A percentile compares a stretch with the other conserved stretches of the same genome.
phyloP scores from a whole-genome alignment of 768 basidiomycete species.

The Dacryopinax spathularia region DNA sequence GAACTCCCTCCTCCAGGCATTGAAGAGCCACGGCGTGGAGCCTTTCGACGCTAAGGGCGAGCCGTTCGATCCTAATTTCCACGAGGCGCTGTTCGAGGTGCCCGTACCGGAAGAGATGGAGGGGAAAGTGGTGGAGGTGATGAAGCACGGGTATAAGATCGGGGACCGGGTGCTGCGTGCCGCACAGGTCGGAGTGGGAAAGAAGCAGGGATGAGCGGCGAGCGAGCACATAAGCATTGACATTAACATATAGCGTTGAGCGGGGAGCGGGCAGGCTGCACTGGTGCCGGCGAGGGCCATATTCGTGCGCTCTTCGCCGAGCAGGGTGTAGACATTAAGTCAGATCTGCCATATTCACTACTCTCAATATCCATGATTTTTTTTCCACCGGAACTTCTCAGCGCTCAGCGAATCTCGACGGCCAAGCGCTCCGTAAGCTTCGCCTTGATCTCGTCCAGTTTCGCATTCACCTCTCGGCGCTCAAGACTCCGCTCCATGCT shows the following conservation, averaged over 20 bases:
- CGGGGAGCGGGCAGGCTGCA: too few relatives aligned
- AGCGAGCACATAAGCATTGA: too few relatives aligned
- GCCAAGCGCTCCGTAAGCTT: slow-evolving; percentile 47
- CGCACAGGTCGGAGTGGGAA: slow-evolving; percentile 91
- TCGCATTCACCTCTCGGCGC: neutral
- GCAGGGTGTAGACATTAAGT: neutral
- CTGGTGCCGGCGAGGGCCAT: too few relatives aligned
- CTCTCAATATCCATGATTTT: too few relatives aligned
- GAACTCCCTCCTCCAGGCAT: slow-evolving; percentile 71
- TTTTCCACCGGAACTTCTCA: slow-evolving; percentile 25
- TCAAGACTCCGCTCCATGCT: slow-evolving; percentile 78
- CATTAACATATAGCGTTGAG: too few relatives aligned
- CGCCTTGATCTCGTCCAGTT: neutral
- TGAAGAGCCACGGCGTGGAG: slow-evolving; percentile 83
- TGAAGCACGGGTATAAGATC: slow-evolving; percentile 84
- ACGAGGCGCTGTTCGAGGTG: slow-evolving; percentile 90
- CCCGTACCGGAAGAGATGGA: slow-evolving; percentile 71
- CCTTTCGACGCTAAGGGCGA: slow-evolving; percentile 87
- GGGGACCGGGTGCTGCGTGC: slow-evolving; percentile 87
- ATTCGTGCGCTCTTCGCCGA: too few relatives aligned
- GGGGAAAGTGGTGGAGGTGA: slow-evolving; percentile 80
- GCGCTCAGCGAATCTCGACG: slow-evolving; percentile 77
- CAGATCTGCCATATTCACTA: neutral
- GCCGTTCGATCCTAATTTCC: slow-evolving; percentile 84
- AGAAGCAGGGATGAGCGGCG: slow-evolving; percentile 22